Base-by-base conservation (phyloP, 768 basidiomycete species). In the Termitomyces sp. region DNA sequence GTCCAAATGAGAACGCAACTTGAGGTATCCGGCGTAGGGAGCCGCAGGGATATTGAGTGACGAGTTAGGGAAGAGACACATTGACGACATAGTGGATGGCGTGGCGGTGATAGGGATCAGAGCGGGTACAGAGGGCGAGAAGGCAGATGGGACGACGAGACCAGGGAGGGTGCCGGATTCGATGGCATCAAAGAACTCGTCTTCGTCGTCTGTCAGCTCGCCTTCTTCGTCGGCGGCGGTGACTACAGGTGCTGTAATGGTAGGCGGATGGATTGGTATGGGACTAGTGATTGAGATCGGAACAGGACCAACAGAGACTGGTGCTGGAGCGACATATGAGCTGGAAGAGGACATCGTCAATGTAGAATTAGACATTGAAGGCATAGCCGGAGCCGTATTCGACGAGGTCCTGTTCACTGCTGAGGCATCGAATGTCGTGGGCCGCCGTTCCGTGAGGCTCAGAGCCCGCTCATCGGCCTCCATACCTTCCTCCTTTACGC, bases 121-220 rank as follows among this genome's bases (percentile, higher is more conserved):
- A 23, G 35, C 2, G 9, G 30, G 69, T 33, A 23, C 44, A 26
- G 33, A 46, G 38, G 16, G 23, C 12, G 46, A 57, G n/a, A 57
- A 55, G 38, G 55, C 57, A 20, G 43, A 58, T 52, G 61, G 61
- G 18, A 95, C 79, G 30, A 89, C 73, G 16, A 95, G 77, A 66
- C 89, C 91, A 5, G 91, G 90, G 0, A 95, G 74, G 44, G 79
- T 85, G 50, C 89, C 88, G 16, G 85, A 72, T 68, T 98, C 95
- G 67, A 98, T 95, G 33, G 96, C 95, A 70, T 98, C 96, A 69
- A 96, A 98, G 73, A 98, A 98, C 72, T 98, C 95, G 72, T 98
- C 96, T 67, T 95, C 90, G 46, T 92, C 90, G 66, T 91, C 89
- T 1, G 88, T 89, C 10, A 77, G 78, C 16, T 72, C 72, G 4